phyloP scores from a whole-genome alignment of 768 basidiomycete genomes.

The Hericium erinaceus region DNA sequence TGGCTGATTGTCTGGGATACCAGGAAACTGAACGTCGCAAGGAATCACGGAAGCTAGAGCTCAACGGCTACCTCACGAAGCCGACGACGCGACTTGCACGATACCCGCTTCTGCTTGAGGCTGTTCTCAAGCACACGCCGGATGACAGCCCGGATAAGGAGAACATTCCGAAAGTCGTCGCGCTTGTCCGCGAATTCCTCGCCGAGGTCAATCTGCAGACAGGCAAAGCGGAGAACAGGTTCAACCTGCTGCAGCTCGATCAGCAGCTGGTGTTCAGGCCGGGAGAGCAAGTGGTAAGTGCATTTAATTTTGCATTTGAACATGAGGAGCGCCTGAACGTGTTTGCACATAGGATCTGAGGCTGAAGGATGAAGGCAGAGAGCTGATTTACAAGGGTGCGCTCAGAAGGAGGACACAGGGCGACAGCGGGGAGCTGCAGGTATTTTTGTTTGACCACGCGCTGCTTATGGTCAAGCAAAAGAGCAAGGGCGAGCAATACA shows the following conservation, averaged over 20 bases:
- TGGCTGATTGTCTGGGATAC: background rate
- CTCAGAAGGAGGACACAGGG: constrained; percentile 73
- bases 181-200: constrained; percentile 73
- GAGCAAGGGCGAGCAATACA: constrained; percentile 85
- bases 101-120: constrained; percentile 88
- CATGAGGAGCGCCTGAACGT: background rate
- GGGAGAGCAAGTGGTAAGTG: constrained; percentile 80
- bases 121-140: constrained; percentile 85
- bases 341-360: constrained; percentile 60
- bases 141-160: constrained; percentile 85
- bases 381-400: constrained; percentile 85
- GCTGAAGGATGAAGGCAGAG: constrained; percentile 77
- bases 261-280: constrained; percentile 85
- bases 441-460: constrained; percentile 96
- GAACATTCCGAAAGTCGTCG: constrained; percentile 65
- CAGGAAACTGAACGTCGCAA: constrained; percentile 87
- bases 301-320: background rate
- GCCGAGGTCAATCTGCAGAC: constrained; percentile 86
- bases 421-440: constrained; percentile 83
- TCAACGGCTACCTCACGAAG: constrained; percentile 97
- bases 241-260: constrained; percentile 90
- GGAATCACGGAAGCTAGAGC: constrained; percentile 90
- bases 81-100: constrained; percentile 96
- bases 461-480: constrained; percentile 91
- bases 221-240: constrained; percentile 92